Evolutionary conservation across 2,329 filamentous ascomycete genomes (phyloP).

Genomic region (Hymenoscyphus repandus): DNA sequence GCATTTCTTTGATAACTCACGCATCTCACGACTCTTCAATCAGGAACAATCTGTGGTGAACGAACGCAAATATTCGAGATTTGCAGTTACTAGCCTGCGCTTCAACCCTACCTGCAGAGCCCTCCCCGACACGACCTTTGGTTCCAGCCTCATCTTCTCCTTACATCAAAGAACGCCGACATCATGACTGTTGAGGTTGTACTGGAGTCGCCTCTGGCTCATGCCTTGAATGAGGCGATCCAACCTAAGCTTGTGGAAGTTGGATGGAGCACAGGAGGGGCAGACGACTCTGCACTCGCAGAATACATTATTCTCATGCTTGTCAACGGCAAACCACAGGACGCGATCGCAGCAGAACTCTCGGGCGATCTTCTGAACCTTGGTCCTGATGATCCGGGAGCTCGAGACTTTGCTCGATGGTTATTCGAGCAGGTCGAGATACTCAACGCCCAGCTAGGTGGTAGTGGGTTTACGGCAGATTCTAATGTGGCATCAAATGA

Average conservation of each 20-base stretch:
- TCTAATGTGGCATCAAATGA: conserved; percentile 53
- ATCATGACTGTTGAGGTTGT: conserved; percentile 74
- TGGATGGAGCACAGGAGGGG: conserved; percentile 79
- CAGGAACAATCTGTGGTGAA: no score
- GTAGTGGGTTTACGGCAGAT: conserved; percentile 28
- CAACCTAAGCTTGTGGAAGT: conserved; percentile 89
- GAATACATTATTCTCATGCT: conserved; percentile 99
- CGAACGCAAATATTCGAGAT: no score
- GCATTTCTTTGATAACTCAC: no score
- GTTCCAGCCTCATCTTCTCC: no score
- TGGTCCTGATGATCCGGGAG: conserved; percentile 74
- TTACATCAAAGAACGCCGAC: no score
- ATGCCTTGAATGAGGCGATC: conserved; percentile 75
- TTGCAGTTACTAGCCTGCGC: no score
- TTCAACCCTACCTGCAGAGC: no score
- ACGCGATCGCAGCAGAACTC: conserved; percentile 83
- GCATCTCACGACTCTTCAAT: no score
- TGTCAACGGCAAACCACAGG: conserved; percentile 87
- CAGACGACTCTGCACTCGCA: conserved; percentile 73
- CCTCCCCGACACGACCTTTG: no score
- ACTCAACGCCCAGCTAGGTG: conserved; percentile 60
- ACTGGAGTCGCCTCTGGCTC: conserved; percentile 75
- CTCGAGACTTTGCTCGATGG: conserved; percentile 82
- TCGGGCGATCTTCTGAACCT: conserved; percentile 81
- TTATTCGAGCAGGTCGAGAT: conserved; percentile 80